These are phyloP conservation scores for Phytophthora rubi DNA, from an alignment of 352 stramenopile species.

Conservation along the genomic window DNA sequence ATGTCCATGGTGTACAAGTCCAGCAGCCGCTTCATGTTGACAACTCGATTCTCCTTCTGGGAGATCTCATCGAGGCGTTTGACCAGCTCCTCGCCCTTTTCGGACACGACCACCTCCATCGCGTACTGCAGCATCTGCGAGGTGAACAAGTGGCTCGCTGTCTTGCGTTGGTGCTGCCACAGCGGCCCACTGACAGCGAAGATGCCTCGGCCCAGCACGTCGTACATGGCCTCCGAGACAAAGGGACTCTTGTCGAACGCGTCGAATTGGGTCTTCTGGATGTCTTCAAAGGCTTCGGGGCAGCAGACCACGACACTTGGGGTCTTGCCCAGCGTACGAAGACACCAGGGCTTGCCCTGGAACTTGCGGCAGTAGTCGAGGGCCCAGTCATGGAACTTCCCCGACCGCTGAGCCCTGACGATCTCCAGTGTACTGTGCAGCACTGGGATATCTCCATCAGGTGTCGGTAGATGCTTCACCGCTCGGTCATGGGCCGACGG, in stretches of 20 bases:
- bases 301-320: conserved; percentile 54
- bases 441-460: conserved; percentile 43
- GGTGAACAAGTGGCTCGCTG: conserved; percentile 91
- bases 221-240: conserved; percentile 44
- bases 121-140: conserved; percentile 60
- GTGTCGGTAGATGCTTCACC: conserved; percentile 43
- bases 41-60: conserved; percentile 13
- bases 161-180: conserved; percentile 87
- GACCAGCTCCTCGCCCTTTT: conserved; percentile 47
- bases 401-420: conserved; percentile 41
- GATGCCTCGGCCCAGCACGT: conserved; percentile 86
- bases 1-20: conserved; percentile 72
- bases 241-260: conserved; percentile 73
- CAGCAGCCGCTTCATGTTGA: conserved; percentile 63
- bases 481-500: conserved; percentile 36
- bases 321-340: conserved; percentile 42
- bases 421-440: conserved; percentile 65
- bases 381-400: conserved; percentile 37
- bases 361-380: conserved; percentile 50
- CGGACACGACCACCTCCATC: conserved; percentile 59
- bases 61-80: conserved; percentile 33
- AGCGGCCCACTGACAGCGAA: conserved; percentile 68
- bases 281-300: conserved; percentile 57
- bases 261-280: conserved; percentile 76
- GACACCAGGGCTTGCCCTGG: conserved; percentile 51